Evolutionary conservation across 768 basidiomycete genomes (phyloP), one percentile per base, ranked within the genome.

Genomic region (Stropharia rugosoannulata): DNA sequence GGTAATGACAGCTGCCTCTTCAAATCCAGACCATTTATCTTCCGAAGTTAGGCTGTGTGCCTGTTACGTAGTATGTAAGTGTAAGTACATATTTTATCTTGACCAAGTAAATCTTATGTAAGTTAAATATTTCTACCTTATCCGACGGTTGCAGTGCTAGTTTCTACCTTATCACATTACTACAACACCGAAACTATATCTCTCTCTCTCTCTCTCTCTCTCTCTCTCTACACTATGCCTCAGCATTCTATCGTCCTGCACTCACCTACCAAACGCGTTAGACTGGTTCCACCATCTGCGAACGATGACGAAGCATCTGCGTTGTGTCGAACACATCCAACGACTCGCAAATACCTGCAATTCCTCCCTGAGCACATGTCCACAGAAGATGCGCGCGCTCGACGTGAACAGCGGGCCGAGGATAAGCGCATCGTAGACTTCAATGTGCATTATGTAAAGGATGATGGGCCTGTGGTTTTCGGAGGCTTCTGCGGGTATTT

Each of bases 401-500:
- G 66, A 15, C 63, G 79, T 38, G 72, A 78, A 50, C 58, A 39
- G 27, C 68, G 75, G 27, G 70, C 70, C 3, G 66, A 67, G 49
- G 68, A 76, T 49, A 55, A 64, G 12, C 51, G 59, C 3, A 63
- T 73, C 29, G 50, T 72, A 39, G 75, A 79, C 44, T 74, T 80
- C 56, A 61, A 74, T 55, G 68, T 77, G 32, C 69, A 72, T 60
- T 55, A 68, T 29, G 50, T 62, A 9, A 52, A 67, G 35, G 58
- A 63, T 6, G 64, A 70, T n/a, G 70, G 67, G 5, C 48, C 52
- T 4, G 59, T 56, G 11, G 60, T 62, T 36, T 74, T 75, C 49
- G 74, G 66, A 9, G 80, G 80, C 2, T 61, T 65, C 45, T 70
- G 71, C 1, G 74, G 73, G 1, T 61, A 75, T 51, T 75, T 75